Evolutionary conservation across 2,329 filamentous ascomycete genomes (phyloP).

Genomic region (Helotiales sp.): DNA sequence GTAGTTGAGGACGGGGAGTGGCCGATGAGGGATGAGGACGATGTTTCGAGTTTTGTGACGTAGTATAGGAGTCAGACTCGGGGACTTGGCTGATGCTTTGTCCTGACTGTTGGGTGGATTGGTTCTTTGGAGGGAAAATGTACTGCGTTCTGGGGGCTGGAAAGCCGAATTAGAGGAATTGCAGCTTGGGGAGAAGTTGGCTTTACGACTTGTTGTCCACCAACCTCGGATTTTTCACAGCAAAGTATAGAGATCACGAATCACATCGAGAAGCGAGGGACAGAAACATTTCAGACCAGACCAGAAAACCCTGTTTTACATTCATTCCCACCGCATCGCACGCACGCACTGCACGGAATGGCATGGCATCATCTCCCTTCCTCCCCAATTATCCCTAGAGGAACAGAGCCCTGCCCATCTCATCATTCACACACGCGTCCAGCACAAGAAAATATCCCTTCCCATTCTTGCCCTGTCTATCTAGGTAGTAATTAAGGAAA

Average conservation of each 20-base stretch:
- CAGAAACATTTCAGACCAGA: not conserved
- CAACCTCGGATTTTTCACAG: not conserved
- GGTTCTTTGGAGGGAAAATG: no score
- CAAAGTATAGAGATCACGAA: not conserved
- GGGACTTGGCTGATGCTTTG: no score
- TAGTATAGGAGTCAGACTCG: no score
- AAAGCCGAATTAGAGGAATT: no score
- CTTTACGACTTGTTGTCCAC: not conserved
- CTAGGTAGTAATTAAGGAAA: not conserved
- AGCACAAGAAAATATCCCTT: not conserved
- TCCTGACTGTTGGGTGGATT: no score
- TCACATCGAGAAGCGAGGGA: not conserved
- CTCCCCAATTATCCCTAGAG: not conserved
- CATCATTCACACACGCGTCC: no score
- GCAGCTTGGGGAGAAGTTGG: no score
- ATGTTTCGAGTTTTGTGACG: constrained; percentile 12
- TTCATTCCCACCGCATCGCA: not conserved
- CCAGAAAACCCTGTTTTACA: constrained; percentile 4
- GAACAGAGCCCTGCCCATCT: not conserved
- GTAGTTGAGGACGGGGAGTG: constrained; percentile 18
- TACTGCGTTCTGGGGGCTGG: no score
- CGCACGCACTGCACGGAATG: not conserved
- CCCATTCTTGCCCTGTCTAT: not conserved
- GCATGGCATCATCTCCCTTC: not conserved
- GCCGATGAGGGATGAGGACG: constrained; percentile 22